Base-by-base conservation (phyloP, 2,329 filamentous ascomycete species). In the Colletotrichum nymphaeae region DNA sequence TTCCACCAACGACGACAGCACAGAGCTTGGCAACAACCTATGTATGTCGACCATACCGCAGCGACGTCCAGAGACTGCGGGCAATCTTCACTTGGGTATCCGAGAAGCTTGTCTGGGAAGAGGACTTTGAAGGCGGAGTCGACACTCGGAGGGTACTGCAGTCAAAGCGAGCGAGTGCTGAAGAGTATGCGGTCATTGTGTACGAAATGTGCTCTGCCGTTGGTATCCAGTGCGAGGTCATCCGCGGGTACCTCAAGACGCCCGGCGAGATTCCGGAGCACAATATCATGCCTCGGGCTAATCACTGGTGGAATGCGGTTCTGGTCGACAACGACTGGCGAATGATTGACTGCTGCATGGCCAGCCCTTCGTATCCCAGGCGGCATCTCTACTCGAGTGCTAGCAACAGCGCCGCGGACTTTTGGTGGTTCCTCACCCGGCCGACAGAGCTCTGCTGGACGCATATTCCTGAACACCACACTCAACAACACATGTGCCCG, bases 281-380 rank as follows among this genome's bases (percentile, higher is more conserved):
- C 56, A 94, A 93, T 74, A 93, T 93, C 71, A 91, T 96, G 81
- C 94, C 94, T n/a, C 91, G 93, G 35, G 89, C 96, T 0, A 99
- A 99, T 79, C 97, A 99, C 83, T 98, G 94, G 92, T 99, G 97
- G 97, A 99, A 99, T 78, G 92, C 95, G 0, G 94, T 98, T 22
- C 85, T 98, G 46, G 92, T 98, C 9, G 97, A 99, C 81, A 93
- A 94, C 26, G 95, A 98, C 83, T 99, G 97, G 97, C 93, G 97
- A 63, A 93, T 98, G 76, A 94, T 99, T 86, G 97, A 99, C 82
- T 97, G 95, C 81, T 97, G 95, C 46, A 87, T 99, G 60, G 95
- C 97, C 4, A 95, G 93, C 75, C 95, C 96, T 14, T 98, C 96
- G 0, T 95, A 98, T 78, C 96, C 97, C 11, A 92, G 90, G 70